Evolutionary conservation across 2,329 filamentous ascomycete species (phyloP).

Genomic region (Tolypocladium inflatum): DNA sequence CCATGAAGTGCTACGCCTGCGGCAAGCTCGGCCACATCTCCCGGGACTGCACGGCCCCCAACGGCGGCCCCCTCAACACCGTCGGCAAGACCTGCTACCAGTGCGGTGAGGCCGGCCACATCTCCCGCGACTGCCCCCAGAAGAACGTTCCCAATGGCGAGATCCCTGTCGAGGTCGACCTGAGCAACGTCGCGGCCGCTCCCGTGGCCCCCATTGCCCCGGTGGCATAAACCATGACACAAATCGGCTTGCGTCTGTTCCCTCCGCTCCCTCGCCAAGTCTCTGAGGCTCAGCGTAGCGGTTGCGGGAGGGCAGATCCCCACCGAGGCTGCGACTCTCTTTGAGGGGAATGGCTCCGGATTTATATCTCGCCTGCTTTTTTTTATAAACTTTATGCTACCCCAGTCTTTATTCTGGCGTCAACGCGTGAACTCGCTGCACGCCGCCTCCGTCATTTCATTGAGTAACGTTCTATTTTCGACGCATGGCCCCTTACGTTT

Average conservation of each 20-base stretch:
- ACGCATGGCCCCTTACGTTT: constrained; percentile 17
- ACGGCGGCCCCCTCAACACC: constrained; percentile 90
- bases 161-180: constrained; percentile 33
- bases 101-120: constrained; percentile 91
- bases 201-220: constrained; percentile 36
- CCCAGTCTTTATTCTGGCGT: neutral
- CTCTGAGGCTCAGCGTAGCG: neutral
- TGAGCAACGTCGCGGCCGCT: constrained; percentile 30
- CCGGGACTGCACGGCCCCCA: constrained; percentile 88
- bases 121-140: constrained; percentile 87
- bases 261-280: neutral
- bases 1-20: constrained; percentile 97
- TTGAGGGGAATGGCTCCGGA: neutral
- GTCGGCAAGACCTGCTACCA: constrained; percentile 98
- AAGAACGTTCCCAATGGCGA: constrained; percentile 45
- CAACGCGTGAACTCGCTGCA: neutral
- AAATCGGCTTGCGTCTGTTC: constrained; percentile 4
- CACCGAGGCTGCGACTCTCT: constrained; percentile 1
- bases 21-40: constrained; percentile 94
- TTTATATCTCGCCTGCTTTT: neutral
- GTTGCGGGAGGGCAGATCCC: constrained; percentile 3
- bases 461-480: constrained; percentile 19
- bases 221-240: constrained; percentile 21
- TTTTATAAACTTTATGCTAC: neutral
- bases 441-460: constrained; percentile 11